A percentile compares a stretch with the other conserved stretches of the same genome.
phyloP scores from a whole-genome alignment of 2,329 filamentous ascomycete species.

The Sphaerulina populicola region DNA sequence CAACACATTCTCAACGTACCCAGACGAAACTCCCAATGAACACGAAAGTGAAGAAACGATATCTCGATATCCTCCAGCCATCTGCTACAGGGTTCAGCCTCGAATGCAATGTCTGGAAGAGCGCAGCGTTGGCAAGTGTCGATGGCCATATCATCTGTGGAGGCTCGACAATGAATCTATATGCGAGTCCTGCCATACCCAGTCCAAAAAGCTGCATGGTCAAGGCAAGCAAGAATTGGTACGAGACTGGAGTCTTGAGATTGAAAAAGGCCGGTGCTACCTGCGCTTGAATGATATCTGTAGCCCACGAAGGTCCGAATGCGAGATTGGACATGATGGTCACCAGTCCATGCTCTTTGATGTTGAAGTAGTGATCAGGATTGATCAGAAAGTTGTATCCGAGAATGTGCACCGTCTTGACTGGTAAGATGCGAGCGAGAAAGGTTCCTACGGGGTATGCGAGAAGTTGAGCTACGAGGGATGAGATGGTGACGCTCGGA shows the following conservation, averaged over 20 bases:
- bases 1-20: not conserved
- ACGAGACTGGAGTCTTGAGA: not conserved
- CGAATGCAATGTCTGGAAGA: constrained; percentile 1
- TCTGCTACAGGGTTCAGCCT: constrained; percentile 1
- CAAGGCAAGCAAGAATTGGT: not conserved
- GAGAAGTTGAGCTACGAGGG: not conserved
- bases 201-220: constrained; percentile 5
- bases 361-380: not conserved
- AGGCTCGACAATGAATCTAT: constrained; percentile 2
- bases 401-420: not conserved
- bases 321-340: constrained; percentile 4
- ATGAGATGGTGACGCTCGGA: not conserved
- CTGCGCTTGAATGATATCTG: constrained; percentile 4
- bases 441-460: not conserved
- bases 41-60: not conserved
- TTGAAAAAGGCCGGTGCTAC: not conserved
- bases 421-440: not conserved
- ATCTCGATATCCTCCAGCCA: constrained; percentile 1
- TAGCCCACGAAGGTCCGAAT: constrained; percentile 1
- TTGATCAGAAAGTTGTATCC: not conserved
- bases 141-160: constrained; percentile 5
- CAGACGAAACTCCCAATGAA: not conserved
- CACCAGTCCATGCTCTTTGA: not conserved
- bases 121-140: constrained; percentile 1
- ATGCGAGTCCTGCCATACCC: constrained; percentile 1